Percentiles rank a stretch among this genome's conserved stretches.
Evolutionary conservation across 768 basidiomycete species (phyloP).

Genomic region (Pulveroboletus ravenelii): DNA sequence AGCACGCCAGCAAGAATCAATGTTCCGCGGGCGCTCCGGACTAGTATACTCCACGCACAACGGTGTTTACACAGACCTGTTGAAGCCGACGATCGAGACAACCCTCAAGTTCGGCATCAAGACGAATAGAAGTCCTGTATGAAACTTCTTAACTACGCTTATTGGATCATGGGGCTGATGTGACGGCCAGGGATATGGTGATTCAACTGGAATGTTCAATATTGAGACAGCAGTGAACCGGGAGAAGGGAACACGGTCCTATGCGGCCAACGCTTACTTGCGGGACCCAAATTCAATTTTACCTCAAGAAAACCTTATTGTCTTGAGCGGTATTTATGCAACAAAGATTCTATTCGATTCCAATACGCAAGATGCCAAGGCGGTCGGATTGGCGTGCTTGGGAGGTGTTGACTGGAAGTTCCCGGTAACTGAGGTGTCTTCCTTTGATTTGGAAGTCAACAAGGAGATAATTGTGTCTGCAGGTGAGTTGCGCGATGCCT

Average conservation of each 20-base stretch:
- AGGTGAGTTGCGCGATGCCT: not conserved
- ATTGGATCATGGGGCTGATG: not conserved
- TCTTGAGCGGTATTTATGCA: slow-evolving; percentile 7
- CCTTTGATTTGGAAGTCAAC: not conserved
- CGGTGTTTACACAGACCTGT: slow-evolving; percentile 13
- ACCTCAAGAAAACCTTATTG: slow-evolving; percentile 7
- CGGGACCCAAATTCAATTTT: slow-evolving; percentile 3
- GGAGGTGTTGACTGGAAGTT: slow-evolving; percentile 10
- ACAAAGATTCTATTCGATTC: slow-evolving; percentile 11
- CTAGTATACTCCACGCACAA: slow-evolving; percentile 15
- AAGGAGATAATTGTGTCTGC: slow-evolving; percentile 6
- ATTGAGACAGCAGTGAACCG: slow-evolving; percentile 15
- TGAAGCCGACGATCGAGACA: slow-evolving; percentile 10
- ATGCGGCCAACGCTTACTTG: slow-evolving; percentile 18
- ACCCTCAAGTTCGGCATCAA: slow-evolving; percentile 8
- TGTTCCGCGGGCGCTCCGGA: slow-evolving; percentile 9
- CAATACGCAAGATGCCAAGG: not conserved
- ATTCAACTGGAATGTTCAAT: slow-evolving; percentile 18
- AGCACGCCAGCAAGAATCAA: slow-evolving; percentile 6
- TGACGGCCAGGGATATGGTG: slow-evolving; percentile 5
- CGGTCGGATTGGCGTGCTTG: slow-evolving; percentile 10
- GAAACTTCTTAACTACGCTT: not conserved
- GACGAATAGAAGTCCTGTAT: slow-evolving; percentile 11
- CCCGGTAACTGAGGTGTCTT: not conserved
- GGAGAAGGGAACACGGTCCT: slow-evolving; percentile 11